Conservation (phyloP, 108 stramenopile species). For the Pseudonitzschia pungens region DNA sequence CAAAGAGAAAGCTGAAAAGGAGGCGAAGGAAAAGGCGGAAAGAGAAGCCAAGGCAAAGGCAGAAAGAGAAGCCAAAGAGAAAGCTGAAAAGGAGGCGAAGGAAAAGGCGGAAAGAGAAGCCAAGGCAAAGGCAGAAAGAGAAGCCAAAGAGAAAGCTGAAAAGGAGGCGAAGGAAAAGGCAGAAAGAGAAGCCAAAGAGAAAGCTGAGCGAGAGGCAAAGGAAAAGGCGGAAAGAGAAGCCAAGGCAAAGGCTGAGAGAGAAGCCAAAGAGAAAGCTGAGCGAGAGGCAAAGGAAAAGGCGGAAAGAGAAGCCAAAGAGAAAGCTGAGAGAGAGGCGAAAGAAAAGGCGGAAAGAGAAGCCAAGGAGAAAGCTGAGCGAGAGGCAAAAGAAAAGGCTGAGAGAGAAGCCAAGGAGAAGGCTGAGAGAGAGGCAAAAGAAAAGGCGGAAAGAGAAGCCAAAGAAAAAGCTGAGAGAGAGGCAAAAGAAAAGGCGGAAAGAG, state of each 20-base stretch:
- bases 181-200: slow-evolving; percentile 1
- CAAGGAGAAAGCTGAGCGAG: neutral
- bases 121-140: neutral
- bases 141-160: neutral
- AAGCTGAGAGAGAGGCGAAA: neutral
- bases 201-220: no score
- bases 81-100: neutral
- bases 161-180: no score
- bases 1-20: neutral
- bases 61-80: neutral
- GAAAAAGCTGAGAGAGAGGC: neutral
- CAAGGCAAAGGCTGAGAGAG: neutral
- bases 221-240: neutral
- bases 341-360: neutral
- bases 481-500: neutral
- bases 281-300: no score
- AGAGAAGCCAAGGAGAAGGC: neutral
- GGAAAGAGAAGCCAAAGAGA: no score
- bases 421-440: neutral
- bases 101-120: neutral
- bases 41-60: slow-evolving; percentile 10
- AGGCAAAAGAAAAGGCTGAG: neutral
- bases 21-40: slow-evolving; percentile 26
- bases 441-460: neutral
- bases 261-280: neutral